Evolutionary conservation across 2,329 filamentous ascomycete species (phyloP), one percentile per base, ranked within the genome.

Genomic region (Aciculosporium take): DNA sequence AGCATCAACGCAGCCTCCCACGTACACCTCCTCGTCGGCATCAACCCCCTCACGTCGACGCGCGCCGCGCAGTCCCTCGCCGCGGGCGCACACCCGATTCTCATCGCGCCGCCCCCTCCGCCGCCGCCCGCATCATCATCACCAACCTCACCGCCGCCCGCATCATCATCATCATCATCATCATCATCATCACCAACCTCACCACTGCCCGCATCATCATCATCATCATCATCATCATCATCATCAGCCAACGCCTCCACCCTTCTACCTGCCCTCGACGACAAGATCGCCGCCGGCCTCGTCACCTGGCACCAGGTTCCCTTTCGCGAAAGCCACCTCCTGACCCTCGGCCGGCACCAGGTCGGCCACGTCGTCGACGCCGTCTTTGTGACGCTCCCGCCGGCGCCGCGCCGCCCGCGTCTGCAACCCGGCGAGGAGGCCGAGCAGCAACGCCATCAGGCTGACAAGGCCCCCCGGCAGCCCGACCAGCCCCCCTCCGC

Each of bases 11-110:
- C 77, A 54, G 69, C 69, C 39, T 71, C 67, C 37, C 81, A 85
- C 55, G 61, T 88, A 31, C 91, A 98, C 59, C 70, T 98, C 44
- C 76, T 98, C 53, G 62, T 96, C 48, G 91, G 91, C 45, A 79
- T 81, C 27, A 91, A 88, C 54, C 79, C 89, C 12, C 72, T 98
- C 31, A 89, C 91, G n/a, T 81, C 82, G 40, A 75, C 86, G 25
- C 76, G 91, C 51, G 93, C 84, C 63, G 66, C 73, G 10, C 84
- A 85, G 55, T 88, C 85, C 3, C 63, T 95, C 39, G 75, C 81
- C 53, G 83, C 85, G 13, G 89, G 89, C 52, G 91, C 91, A 38
- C 75, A 62, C 36, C 86, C 91, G 0, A 73, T 91, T 32, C 65
- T 96, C 34, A 70, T 98, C 53, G 78, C 86, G 3, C 80, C 85